Percentiles rank a stretch among this genome's conserved stretches.
Conservation (phyloP, 2,329 filamentous ascomycete species). For the Alternaria brassicae region DNA sequence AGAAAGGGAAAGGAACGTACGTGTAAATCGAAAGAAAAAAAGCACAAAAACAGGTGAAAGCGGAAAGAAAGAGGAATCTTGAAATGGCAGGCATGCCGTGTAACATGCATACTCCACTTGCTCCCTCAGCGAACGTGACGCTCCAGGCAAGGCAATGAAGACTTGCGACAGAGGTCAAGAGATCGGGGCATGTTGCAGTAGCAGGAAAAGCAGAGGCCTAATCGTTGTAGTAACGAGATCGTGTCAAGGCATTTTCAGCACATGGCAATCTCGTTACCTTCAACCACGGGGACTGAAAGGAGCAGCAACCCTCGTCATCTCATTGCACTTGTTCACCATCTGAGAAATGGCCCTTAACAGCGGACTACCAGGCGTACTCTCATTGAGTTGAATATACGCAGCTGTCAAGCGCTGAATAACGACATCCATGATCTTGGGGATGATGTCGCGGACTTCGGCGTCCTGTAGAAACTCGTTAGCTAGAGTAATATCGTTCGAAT, state of each 20-base stretch:
- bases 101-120: neutral
- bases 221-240: neutral
- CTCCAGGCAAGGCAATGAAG: neutral
- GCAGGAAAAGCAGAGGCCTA: neutral
- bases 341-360: slow-evolving; percentile 60
- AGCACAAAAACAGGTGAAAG: neutral
- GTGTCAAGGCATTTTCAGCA: slow-evolving; percentile 41
- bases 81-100: no score
- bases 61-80: neutral
- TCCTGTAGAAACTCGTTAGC: slow-evolving; percentile 51
- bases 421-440: slow-evolving; percentile 66
- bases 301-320: slow-evolving; percentile 38
- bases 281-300: slow-evolving; percentile 24
- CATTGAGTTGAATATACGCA: slow-evolving; percentile 64
- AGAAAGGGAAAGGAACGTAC: slow-evolving; percentile 6
- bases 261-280: slow-evolving; percentile 19
- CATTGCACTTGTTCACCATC: slow-evolving; percentile 49
- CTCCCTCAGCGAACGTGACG: neutral
- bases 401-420: slow-evolving; percentile 63
- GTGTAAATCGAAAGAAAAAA: slow-evolving; percentile 9
- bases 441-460: slow-evolving; percentile 62
- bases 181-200: no score
- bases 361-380: slow-evolving; percentile 60
- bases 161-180: neutral
- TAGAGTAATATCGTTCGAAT: neutral